phyloP scores from a whole-genome alignment of 352 stramenopile species.

The Phytophthora sp. region DNA sequence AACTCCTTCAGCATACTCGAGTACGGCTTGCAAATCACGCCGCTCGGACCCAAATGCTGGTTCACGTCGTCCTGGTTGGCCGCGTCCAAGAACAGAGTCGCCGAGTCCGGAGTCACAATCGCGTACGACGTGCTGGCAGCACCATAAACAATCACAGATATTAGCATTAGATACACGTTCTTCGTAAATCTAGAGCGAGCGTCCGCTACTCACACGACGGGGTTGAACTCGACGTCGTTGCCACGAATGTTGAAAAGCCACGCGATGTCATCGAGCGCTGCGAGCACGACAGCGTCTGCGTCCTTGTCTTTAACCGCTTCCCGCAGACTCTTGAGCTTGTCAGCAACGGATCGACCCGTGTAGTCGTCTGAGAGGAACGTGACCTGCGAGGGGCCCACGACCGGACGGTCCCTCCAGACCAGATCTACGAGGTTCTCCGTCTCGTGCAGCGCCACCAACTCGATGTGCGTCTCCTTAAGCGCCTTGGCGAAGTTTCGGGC shows the following conservation, averaged over 20 bases:
- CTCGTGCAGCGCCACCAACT: conserved; percentile 78
- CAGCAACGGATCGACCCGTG: conserved; percentile 89
- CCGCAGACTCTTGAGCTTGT: conserved; percentile 91
- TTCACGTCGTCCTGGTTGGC: conserved; percentile 68
- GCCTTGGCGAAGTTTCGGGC: conserved; percentile 74
- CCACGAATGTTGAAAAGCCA: conserved; percentile 99
- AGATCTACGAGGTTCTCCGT: conserved; percentile 95
- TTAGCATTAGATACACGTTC: not conserved
- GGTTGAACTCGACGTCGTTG: conserved; percentile 97
- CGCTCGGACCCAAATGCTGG: conserved; percentile 51
- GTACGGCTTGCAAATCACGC: conserved; percentile 74
- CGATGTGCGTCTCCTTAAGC: conserved; percentile 70
- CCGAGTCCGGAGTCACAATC: conserved; percentile 89
- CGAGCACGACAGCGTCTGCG: conserved; percentile 94
- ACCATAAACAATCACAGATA: not conserved
- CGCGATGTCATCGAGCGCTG: conserved; percentile 96
- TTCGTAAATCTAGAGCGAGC: too few relatives aligned
- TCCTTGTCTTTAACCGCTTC: conserved; percentile 88
- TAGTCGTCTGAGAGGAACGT: conserved; percentile 93
- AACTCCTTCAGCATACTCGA: conserved; percentile 55
- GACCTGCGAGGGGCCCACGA: conserved; percentile 79
- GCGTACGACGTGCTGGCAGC: conserved; percentile 89
- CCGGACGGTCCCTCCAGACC: conserved; percentile 91
- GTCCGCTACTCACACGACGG: conserved; percentile 96
- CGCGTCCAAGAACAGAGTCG: conserved; percentile 93